Base-by-base conservation (phyloP, 768 basidiomycete genomes). In the Floccularia luteovirens region DNA sequence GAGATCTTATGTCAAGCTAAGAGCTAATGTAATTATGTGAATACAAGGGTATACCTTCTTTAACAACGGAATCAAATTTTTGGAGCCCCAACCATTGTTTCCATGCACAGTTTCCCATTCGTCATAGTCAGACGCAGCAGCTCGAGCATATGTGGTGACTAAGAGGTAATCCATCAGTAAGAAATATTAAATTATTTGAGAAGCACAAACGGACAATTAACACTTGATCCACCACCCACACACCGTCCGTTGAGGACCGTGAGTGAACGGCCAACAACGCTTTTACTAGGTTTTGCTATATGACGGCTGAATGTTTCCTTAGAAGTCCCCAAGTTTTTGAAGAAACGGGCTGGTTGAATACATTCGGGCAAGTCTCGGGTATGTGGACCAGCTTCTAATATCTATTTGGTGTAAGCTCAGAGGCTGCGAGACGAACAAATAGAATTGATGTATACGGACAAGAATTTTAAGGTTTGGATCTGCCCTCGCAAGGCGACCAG, bases 51-150 rank as follows among this genome's bases (percentile, higher is more conserved):
- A 6, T 41, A 74, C 82, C 68, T 81, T 80, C 45, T 61, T 71
- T 22, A 79, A 45, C 11, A 81, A 57, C 0, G 80, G 79, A 22
- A 82, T 69, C 3, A 84, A 50, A 21, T 74, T 61, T 36, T 65
- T 60, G 0, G 75, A 73, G 4, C 77, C 64, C 82, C 82, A 84
- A 1, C 79, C 81, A 1, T 68, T 55, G 50, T 82, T 81, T 3
- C 62, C 63, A 19, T 73, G 55, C 2, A 62, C 52, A 1, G 44
- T 58, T 48, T 72, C 70, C 81, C 80, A 82, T 35, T 75, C 74
- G 45, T 84, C 76, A 35, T 74, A 81, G 50, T 84, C 82, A 0
- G 78, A 80, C 1, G 75, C 72, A 7, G 74, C 56, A 11, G 76
- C 70, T 20, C 81, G 70, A 0, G 68, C 72, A 45, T 81, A 82